These are phyloP conservation scores for Glaciozyma antarctica DNA, from an alignment of 768 basidiomycete species.

Conservation along the genomic window DNA sequence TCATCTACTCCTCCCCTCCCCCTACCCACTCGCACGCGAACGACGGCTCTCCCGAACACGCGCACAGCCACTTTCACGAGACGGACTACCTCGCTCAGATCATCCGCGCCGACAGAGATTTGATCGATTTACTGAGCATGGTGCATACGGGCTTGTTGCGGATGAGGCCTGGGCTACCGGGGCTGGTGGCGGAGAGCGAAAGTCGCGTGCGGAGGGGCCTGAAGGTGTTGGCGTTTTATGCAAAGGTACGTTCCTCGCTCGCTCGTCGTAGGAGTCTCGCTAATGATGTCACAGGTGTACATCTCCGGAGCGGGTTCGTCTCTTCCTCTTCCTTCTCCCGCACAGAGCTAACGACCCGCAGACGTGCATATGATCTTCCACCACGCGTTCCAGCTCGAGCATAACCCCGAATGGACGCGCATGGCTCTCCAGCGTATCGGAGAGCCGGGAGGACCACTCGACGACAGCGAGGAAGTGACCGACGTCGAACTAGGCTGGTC, in stretches of 20 bases:
- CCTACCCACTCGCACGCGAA: background rate
- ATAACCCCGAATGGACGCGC: slow-evolving; percentile 12
- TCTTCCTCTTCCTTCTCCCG: background rate
- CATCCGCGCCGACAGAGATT: slow-evolving; percentile 12
- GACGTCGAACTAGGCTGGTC: slow-evolving; percentile 25
- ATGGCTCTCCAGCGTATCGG: slow-evolving; percentile 12
- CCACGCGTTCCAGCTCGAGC: slow-evolving; percentile 8
- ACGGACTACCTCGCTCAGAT: slow-evolving; percentile 8
- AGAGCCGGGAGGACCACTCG: slow-evolving; percentile 4
- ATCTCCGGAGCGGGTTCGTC: background rate
- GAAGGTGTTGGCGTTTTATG: background rate
- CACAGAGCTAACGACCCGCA: background rate
- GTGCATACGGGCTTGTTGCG: background rate
- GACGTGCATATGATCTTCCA: slow-evolving; percentile 12
- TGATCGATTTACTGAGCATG: slow-evolving; percentile 8
- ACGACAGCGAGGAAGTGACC: slow-evolving; percentile 13
- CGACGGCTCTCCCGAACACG: too few species aligned
- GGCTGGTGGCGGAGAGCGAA: background rate
- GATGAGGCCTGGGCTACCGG: background rate
- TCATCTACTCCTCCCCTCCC: background rate
- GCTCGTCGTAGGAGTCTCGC: background rate
- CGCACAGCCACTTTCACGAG: slow-evolving; percentile 3
- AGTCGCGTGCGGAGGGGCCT: slow-evolving; percentile 8
- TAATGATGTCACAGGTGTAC: background rate
- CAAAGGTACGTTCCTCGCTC: background rate